These are phyloP conservation scores for Rugonectria rugulosa DNA, from an alignment of 2,329 filamentous ascomycete genomes.

Conservation along the genomic window DNA sequence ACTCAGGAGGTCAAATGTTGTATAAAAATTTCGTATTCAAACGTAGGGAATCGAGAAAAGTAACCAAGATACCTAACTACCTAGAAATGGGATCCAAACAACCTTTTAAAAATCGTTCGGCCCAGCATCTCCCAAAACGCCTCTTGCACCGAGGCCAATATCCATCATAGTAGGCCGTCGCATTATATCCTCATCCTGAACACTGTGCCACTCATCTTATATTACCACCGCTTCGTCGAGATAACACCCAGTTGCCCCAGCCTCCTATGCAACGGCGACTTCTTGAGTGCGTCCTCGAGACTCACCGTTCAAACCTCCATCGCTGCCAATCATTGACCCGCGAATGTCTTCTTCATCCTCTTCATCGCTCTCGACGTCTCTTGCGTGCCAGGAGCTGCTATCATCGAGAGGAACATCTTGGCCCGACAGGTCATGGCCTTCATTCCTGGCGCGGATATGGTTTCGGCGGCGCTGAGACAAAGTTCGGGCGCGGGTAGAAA, in stretches of 20 bases:
- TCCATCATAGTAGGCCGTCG: conserved; percentile 22
- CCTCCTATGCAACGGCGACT: conserved; percentile 53
- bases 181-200: background rate
- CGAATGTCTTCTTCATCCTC: conserved; percentile 65
- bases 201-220: background rate
- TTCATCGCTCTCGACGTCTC: conserved; percentile 70
- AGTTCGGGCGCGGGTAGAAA: conserved; percentile 86
- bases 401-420: conserved; percentile 84
- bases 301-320: conserved; percentile 63
- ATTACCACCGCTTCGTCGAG: conserved; percentile 3
- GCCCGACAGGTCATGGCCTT: conserved; percentile 81
- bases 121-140: conserved; percentile 38
- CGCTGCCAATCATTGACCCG: conserved; percentile 60
- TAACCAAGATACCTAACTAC: conserved; percentile 34
- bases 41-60: conserved; percentile 37
- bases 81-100: conserved; percentile 33
- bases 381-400: conserved; percentile 85
- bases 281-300: conserved; percentile 63
- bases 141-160: conserved; percentile 35
- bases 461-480: conserved; percentile 85
- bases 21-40: conserved; percentile 27
- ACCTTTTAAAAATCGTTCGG: conserved; percentile 33
- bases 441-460: conserved; percentile 71
- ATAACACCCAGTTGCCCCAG: background rate
- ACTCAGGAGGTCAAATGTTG: conserved; percentile 38